Evolutionary conservation across 1,284 basidiomycete species (phyloP).

Genomic region (Clitocybe nebularis): DNA sequence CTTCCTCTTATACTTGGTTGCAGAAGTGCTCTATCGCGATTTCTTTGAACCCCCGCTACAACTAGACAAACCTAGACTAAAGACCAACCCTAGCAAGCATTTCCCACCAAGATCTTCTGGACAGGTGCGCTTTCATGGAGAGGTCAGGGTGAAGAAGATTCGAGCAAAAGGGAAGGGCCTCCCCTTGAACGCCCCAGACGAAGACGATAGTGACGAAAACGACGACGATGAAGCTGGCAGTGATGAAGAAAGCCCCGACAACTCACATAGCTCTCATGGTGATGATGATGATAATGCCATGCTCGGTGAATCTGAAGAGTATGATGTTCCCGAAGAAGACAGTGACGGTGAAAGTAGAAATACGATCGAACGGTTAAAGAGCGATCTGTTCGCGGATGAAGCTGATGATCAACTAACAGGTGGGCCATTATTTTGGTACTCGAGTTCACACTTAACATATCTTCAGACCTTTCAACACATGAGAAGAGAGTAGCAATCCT

Average conservation of each 20-base stretch:
- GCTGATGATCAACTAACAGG: constrained; percentile 41
- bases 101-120: constrained; percentile 23
- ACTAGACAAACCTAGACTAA: constrained; percentile 15
- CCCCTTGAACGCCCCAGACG: constrained; percentile 40
- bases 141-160: constrained; percentile 78
- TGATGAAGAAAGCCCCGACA: constrained; percentile 6
- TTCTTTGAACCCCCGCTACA: constrained; percentile 64
- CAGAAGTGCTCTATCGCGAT: constrained; percentile 65
- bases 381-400: constrained; percentile 69
- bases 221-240: constrained; percentile 24
- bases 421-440: constrained; percentile 18
- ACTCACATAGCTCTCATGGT: constrained; percentile 22
- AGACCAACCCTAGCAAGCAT: constrained; percentile 14
- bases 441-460: constrained; percentile 12
- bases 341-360: constrained; percentile 23
- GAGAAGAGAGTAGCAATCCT: constrained; percentile 61
- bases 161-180: constrained; percentile 61
- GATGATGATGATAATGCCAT: constrained; percentile 23
- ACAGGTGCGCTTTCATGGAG: constrained; percentile 75
- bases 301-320: constrained; percentile 15
- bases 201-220: constrained; percentile 30
- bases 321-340: constrained; percentile 24
- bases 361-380: constrained; percentile 57
- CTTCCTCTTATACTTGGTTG: too few species aligned
- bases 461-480: constrained; percentile 51